These are phyloP conservation scores for Irpex sp. DNA, from an alignment of 1,284 basidiomycete genomes.

Conservation along the genomic window DNA sequence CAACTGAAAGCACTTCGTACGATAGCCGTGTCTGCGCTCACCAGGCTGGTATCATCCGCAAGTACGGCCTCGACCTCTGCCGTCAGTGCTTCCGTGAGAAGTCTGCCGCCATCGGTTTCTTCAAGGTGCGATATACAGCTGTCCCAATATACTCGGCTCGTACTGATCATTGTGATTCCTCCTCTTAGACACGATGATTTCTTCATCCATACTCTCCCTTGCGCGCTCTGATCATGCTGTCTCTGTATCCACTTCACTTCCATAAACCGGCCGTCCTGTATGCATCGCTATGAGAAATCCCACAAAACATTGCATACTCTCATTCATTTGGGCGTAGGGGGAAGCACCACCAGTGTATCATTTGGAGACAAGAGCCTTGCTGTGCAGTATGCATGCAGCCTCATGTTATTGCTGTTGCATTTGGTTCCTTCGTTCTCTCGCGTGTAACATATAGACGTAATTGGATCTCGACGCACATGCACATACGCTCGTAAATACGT, in stretches of 20 bases:
- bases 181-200: constrained; percentile 13
- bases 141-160: not conserved
- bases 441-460: too few species aligned
- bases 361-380: too few species aligned
- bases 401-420: too few species aligned
- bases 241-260: constrained; percentile 3
- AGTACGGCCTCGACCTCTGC: constrained; percentile 94
- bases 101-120: constrained; percentile 88
- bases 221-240: constrained; percentile 7
- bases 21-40: constrained; percentile 90
- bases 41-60: constrained; percentile 94
- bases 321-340: not conserved
- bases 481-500: not conserved
- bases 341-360: too few species aligned
- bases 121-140: constrained; percentile 63
- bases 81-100: constrained; percentile 99
- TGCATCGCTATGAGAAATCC: constrained; percentile 2
- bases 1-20: constrained; percentile 3
- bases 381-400: too few species aligned
- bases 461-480: too few species aligned
- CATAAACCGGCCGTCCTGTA: constrained; percentile 4
- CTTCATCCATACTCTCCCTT: not conserved
- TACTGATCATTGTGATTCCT: not conserved
- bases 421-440: too few species aligned
- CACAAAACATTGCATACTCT: not conserved